A percentile compares a stretch with the other conserved stretches of the same genome.
Conservation (phyloP, 2,329 filamentous ascomycete species). For the Fusarium pseudonygamai region DNA sequence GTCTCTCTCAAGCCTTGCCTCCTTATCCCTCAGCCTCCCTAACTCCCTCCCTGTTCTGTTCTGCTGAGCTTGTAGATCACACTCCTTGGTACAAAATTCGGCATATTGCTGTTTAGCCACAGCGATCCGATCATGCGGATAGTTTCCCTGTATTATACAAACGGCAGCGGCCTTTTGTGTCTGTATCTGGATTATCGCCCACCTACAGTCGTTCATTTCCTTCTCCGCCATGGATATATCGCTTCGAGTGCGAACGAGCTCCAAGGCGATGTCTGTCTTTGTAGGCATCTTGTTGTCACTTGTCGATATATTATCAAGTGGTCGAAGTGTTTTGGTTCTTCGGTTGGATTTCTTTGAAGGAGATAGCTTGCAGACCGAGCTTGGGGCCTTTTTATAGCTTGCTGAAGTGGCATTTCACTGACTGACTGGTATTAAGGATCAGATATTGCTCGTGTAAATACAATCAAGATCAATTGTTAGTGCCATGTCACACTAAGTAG, state of each 20-base stretch:
- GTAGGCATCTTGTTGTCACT: neutral
- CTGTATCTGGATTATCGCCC: neutral
- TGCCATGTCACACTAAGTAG: rapidly evolving
- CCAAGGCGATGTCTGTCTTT: neutral
- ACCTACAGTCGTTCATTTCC: neutral
- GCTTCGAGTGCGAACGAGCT: neutral
- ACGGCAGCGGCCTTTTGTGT: neutral
- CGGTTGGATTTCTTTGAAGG: rapidly evolving
- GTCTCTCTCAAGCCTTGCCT: neutral
- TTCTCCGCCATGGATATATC: neutral
- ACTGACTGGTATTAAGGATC: neutral
- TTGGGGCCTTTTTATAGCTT: neutral
- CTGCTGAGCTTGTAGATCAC: neutral
- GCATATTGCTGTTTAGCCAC: neutral
- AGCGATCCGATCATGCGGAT: neutral
- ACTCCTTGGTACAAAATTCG: neutral
- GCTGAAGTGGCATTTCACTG: neutral
- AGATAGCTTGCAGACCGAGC: rapidly evolving
- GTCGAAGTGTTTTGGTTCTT: rapidly evolving
- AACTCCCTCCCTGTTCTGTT: neutral
- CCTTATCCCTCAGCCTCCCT: neutral
- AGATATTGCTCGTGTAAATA: neutral
- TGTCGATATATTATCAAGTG: rapidly evolving
- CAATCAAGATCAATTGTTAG: rapidly evolving
- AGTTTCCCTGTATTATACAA: neutral